Evolutionary conservation across 83 land plant species (phyloP).

Genomic region (Picea abies): DNA sequence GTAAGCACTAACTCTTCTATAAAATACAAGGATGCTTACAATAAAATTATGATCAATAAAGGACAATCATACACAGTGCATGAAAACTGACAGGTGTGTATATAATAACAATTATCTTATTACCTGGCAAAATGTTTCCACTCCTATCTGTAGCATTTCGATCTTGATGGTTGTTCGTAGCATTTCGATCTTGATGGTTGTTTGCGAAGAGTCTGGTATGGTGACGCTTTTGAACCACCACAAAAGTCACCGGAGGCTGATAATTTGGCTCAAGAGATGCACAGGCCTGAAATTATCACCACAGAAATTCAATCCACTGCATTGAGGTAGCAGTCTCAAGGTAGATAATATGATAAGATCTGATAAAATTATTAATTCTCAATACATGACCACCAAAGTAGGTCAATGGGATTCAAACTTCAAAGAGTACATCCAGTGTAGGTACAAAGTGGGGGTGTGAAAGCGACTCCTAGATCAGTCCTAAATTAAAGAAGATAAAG

Average conservation of each 20-base stretch:
- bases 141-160: constrained; percentile 70
- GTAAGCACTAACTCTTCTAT: constrained; percentile 6
- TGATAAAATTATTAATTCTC: too few species aligned
- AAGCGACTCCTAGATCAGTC: too few species aligned
- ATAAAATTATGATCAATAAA: too few species aligned
- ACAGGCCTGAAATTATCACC: constrained; percentile 66
- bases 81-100: too few species aligned
- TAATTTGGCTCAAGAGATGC: constrained; percentile 90
- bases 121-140: constrained; percentile 96
- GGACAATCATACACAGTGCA: too few species aligned
- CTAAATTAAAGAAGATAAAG: too few species aligned
- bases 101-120: neutral
- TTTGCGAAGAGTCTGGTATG: constrained; percentile 93
- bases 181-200: constrained; percentile 66
- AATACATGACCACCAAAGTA: too few species aligned
- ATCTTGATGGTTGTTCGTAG: constrained; percentile 79
- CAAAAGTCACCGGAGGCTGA: constrained; percentile 98
- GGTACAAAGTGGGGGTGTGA: too few species aligned
- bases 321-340: neutral
- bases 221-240: constrained; percentile 95
- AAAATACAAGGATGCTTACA: neutral
- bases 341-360: neutral
- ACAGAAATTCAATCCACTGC: neutral
- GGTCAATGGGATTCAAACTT: too few species aligned
- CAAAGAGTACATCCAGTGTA: too few species aligned